phyloP scores from a whole-genome alignment of 2,329 filamentous ascomycete genomes.

The Ilyonectria mors-panacis region DNA sequence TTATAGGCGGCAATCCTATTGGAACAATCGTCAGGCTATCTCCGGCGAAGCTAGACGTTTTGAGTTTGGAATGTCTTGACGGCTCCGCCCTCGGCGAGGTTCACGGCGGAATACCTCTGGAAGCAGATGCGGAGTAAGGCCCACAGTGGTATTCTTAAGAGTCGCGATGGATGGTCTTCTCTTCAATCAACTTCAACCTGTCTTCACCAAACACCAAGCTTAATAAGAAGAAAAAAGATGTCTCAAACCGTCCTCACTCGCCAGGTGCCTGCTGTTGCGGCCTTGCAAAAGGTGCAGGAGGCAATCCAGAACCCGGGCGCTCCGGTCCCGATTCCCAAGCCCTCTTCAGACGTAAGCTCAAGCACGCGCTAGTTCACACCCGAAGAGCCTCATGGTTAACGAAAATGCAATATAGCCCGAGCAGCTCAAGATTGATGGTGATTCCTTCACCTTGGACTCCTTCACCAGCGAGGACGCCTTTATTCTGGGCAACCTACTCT shows the following conservation, averaged over 20 bases:
- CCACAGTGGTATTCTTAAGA: conserved; percentile 8
- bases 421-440: conserved; percentile 53
- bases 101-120: not conserved
- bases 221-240: conserved; percentile 29
- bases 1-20: not conserved
- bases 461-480: conserved; percentile 78
- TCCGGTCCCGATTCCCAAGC: conserved; percentile 34
- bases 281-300: conserved; percentile 41
- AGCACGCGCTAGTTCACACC: not conserved
- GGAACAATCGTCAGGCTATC: not conserved
- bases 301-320: conserved; percentile 33
- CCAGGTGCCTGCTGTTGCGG: conserved; percentile 28
- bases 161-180: not conserved
- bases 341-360: conserved; percentile 40
- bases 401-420: conserved; percentile 41
- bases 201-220: not conserved
- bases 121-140: not conserved
- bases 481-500: conserved; percentile 75
- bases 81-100: conserved; percentile 11
- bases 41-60: conserved; percentile 21
- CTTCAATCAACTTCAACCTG: not conserved
- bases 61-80: conserved; percentile 1
- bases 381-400: conserved; percentile 16
- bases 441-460: conserved; percentile 61
- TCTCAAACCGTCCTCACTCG: conserved; percentile 36